These are phyloP conservation scores for Macrophomina tecta DNA, from an alignment of 2,329 filamentous ascomycete species.

Conservation along the genomic window DNA sequence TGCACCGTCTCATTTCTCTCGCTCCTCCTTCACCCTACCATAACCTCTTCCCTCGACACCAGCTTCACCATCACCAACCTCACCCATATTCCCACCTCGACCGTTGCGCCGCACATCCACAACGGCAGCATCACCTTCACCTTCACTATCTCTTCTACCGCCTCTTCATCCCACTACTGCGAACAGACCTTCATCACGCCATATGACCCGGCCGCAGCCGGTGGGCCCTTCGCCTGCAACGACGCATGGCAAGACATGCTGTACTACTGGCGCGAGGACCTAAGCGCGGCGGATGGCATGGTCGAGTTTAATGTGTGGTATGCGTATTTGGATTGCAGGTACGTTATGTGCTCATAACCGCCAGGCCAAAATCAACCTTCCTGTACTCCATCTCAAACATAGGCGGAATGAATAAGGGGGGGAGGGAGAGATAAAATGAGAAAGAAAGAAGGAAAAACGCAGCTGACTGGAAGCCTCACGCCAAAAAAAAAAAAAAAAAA, in stretches of 20 bases:
- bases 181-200: neutral
- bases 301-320: conserved; percentile 5
- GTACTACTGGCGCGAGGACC: conserved; percentile 7
- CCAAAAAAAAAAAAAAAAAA: too few relatives aligned
- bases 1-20: neutral
- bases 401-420: too few relatives aligned
- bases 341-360: neutral
- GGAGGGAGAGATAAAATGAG: too few relatives aligned
- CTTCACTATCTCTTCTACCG: neutral
- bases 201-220: neutral
- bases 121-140: conserved; percentile 12
- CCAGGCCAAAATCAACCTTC: neutral
- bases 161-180: neutral
- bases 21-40: neutral
- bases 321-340: conserved; percentile 9
- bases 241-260: neutral
- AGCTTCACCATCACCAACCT: conserved; percentile 16
- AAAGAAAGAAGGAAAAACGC: too few relatives aligned
- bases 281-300: too few relatives aligned
- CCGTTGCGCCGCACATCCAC: neutral
- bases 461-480: too few relatives aligned
- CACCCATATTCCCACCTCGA: conserved; percentile 5
- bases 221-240: conserved; percentile 7
- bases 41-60: neutral
- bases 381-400: too few relatives aligned